Evolutionary conservation across 2,329 filamentous ascomycete species (phyloP).

Genomic region (Trichoderma sp.): DNA sequence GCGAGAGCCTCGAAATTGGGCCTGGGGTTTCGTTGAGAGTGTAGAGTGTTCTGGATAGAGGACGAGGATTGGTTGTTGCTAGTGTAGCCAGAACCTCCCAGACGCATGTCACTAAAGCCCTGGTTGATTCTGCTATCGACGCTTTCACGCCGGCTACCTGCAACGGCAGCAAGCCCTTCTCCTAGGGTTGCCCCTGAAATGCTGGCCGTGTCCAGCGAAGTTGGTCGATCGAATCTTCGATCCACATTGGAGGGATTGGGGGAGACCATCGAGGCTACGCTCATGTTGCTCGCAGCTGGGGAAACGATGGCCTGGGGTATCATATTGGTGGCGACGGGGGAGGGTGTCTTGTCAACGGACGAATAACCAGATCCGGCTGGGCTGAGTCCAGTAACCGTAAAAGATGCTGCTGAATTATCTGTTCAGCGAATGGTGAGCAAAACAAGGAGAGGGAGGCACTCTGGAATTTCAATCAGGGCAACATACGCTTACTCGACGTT

Average conservation of each 20-base stretch:
- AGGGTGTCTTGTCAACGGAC: constrained; percentile 60
- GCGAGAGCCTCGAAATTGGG: constrained; percentile 51
- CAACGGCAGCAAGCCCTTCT: constrained; percentile 42
- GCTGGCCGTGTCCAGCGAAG: constrained; percentile 35
- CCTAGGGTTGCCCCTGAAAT: constrained; percentile 33
- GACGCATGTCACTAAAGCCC: constrained; percentile 65
- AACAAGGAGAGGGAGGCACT: constrained; percentile 4
- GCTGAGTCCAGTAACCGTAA: constrained; percentile 39
- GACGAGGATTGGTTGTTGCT: constrained; percentile 75
- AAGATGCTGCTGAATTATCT: constrained; percentile 43
- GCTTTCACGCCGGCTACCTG: constrained; percentile 65
- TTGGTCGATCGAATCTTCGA: constrained; percentile 45
- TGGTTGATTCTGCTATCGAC: constrained; percentile 77
- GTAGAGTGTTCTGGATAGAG: constrained; percentile 69
- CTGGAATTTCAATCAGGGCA: neutral
- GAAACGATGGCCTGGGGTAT: constrained; percentile 54
- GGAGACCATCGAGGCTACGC: constrained; percentile 64
- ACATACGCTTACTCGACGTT: constrained; percentile 44
- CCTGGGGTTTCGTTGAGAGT: constrained; percentile 63
- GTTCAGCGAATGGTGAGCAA: constrained; percentile 14
- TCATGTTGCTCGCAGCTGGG: constrained; percentile 60
- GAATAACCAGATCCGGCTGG: constrained; percentile 48
- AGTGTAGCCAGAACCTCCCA: constrained; percentile 67
- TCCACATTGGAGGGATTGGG: constrained; percentile 51
- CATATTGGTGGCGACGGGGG: constrained; percentile 53